These are phyloP conservation scores for Boletus albobrunnescens DNA, from an alignment of 1,284 basidiomycete genomes.

Conservation along the genomic window DNA sequence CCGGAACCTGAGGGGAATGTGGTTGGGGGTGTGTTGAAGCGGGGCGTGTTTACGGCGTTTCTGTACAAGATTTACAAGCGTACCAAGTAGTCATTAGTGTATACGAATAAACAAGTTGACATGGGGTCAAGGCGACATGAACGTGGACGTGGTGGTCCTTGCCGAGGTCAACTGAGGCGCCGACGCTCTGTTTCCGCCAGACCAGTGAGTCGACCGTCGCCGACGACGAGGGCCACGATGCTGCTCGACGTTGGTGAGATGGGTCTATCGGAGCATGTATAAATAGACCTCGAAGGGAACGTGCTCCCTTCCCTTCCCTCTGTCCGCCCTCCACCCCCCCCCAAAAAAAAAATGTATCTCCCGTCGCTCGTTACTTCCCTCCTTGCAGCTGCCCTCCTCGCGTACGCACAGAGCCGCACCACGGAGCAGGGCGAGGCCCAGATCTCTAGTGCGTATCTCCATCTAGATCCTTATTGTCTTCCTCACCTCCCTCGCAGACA, in stretches of 20 bases:
- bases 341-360: constrained; percentile 20
- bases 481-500: background rate
- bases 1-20: constrained; percentile 40
- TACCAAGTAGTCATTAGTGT: constrained; percentile 9
- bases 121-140: too few species aligned
- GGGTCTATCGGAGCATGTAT: too few species aligned
- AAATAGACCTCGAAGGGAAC: background rate
- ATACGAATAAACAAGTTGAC: too few species aligned
- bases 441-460: constrained; percentile 5
- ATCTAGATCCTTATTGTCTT: background rate
- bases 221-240: too few species aligned
- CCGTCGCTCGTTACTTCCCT: constrained; percentile 20
- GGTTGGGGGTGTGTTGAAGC: constrained; percentile 48
- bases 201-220: too few species aligned
- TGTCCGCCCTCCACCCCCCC: too few species aligned
- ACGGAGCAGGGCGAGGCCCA: constrained; percentile 37
- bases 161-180: too few species aligned
- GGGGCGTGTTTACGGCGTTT: constrained; percentile 35
- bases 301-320: background rate
- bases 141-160: too few species aligned
- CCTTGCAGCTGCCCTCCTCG: constrained; percentile 3
- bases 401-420: constrained; percentile 27
- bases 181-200: too few species aligned
- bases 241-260: too few species aligned
- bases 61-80: constrained; percentile 17